Base-by-base conservation (phyloP, 2,329 filamentous ascomycete genomes). In the Trichophaea hybrida region DNA sequence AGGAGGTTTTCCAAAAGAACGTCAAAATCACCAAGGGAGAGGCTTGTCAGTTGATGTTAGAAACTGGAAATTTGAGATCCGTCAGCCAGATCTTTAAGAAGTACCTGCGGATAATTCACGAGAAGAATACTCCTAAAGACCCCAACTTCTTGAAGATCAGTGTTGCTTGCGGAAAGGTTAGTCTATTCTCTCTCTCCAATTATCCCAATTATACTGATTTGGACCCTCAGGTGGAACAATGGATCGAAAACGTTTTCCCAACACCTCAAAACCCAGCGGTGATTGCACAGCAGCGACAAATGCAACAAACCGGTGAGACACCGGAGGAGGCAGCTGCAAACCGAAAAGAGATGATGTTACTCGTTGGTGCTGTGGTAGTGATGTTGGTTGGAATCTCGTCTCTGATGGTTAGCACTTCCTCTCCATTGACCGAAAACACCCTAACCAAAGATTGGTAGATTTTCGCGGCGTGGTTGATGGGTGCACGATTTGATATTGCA, bases 11-110 rank as follows among this genome's bases (percentile, higher is more conserved):
- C 71, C 74, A 91, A 71, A 82, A 80, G 65, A 93, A 96, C 70
- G 77, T 98, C 75, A 98, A 98, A 76, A 96, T 98, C 73, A 91
- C 87, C 60, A 97, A 95, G 76, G 93, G 93, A 35, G 82, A 91
- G 66, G 90, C 93, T 40, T 97, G 93, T 72, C 78, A 85, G 67
- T 77, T 97, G 68, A 97, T 98, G 93, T 79, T 83, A 63, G 82
- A 95, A 69, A 94, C 88, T 8, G 91, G 97, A 71, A 96, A 96
- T 71, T 77, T 97, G 55, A 78, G 79, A 58, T 76, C 86, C 1
- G 81, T 94, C 4, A 94, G 86, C 71, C 83, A 88, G 5, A 80
- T 88, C 10, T 97, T 97, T 78, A 80, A 81, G 69, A 77, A 74
- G 67, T 94, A 94, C 69, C 77, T 81, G 6, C 82, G 86, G 67